Conservation (phyloP, 148 eudicot species). For the Amaranthus hypochondriacus region DNA sequence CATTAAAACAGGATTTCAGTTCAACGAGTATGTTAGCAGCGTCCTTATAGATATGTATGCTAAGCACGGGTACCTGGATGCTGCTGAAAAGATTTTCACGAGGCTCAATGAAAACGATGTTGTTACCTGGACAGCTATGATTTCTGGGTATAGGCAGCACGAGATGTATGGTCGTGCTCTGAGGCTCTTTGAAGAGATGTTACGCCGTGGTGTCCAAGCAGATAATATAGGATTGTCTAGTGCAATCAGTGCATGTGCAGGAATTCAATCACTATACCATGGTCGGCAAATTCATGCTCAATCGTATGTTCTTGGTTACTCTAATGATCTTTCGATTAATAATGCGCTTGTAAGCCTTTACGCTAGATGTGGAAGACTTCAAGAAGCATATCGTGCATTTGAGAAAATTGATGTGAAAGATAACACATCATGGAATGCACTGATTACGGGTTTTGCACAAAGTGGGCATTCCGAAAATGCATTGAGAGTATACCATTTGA, state of each 20-base stretch:
- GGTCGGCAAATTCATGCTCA: constrained; percentile 88
- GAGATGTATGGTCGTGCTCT: constrained; percentile 66
- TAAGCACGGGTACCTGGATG: constrained; percentile 59
- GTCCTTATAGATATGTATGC: constrained; percentile 94
- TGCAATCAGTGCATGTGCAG: constrained; percentile 89
- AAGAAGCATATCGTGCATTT: constrained; percentile 67
- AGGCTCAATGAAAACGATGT: constrained; percentile 63
- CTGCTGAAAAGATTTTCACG: constrained; percentile 62
- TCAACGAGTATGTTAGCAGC: constrained; percentile 74
- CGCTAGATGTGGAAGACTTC: constrained; percentile 74
- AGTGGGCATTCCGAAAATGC: constrained; percentile 76
- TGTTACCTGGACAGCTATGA: constrained; percentile 91
- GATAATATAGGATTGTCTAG: constrained; percentile 87
- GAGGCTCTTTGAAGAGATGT: constrained; percentile 73
- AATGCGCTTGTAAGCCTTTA: constrained; percentile 79
- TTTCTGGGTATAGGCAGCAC: constrained; percentile 74
- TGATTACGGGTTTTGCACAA: constrained; percentile 85
- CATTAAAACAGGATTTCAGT: constrained; percentile 79
- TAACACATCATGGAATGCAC: constrained; percentile 71
- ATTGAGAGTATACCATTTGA: constrained; percentile 51
- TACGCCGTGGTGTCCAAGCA: constrained; percentile 43
- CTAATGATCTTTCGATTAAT: constrained; percentile 62
- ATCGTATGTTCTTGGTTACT: constrained; percentile 60
- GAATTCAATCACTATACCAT: constrained; percentile 69
- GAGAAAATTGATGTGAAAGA: constrained; percentile 57